Evolutionary conservation across 768 basidiomycete genomes (phyloP).

Genomic region (Austroboletus eburneus): DNA sequence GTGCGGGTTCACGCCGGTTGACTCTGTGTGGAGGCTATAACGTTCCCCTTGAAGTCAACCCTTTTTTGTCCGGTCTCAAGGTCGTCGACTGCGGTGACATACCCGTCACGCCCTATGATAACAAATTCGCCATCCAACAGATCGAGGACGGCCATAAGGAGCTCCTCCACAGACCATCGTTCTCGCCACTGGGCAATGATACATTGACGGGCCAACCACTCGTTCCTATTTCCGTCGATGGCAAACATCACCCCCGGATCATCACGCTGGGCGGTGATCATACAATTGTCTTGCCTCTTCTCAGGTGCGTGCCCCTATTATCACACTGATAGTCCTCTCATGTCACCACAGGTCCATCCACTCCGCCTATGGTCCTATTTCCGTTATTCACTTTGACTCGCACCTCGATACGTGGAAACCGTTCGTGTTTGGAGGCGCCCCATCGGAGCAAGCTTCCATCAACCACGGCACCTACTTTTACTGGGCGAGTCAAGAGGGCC

Average conservation of each 20-base stretch:
- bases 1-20: constrained; percentile 71
- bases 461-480: constrained; percentile 92
- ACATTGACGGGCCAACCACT: constrained; percentile 54
- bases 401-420: constrained; percentile 82
- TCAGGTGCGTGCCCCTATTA: constrained; percentile 23
- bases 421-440: constrained; percentile 68
- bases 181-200: constrained; percentile 61
- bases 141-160: constrained; percentile 71
- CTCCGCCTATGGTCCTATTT: constrained; percentile 73
- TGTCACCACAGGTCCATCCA: constrained; percentile 76
- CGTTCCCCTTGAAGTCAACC: constrained; percentile 68
- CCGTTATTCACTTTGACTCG: constrained; percentile 85
- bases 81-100: constrained; percentile 79
- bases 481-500: constrained; percentile 79
- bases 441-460: constrained; percentile 66
- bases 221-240: constrained; percentile 59
- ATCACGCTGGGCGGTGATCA: constrained; percentile 88
- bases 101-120: constrained; percentile 76
- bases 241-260: constrained; percentile 71
- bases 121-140: constrained; percentile 66
- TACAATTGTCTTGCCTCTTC: constrained; percentile 67
- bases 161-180: constrained; percentile 60
- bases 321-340: no score
- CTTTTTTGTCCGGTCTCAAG: constrained; percentile 62
- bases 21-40: constrained; percentile 78